A percentile compares a stretch with the other conserved stretches of the same genome.
Evolutionary conservation across 306 rosid species (phyloP).

Genomic region (Castanea crenata): DNA sequence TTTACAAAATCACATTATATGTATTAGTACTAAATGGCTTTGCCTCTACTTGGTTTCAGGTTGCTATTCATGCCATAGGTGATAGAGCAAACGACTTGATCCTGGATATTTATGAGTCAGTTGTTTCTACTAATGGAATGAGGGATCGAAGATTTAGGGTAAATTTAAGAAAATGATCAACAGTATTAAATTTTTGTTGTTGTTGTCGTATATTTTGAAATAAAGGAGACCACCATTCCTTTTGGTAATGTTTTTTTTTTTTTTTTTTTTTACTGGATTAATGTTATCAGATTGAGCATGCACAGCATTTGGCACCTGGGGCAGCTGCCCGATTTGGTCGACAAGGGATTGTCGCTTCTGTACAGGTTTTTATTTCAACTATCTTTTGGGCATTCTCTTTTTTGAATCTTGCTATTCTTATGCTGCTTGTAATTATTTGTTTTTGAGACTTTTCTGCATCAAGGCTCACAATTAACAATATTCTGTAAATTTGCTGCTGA

Average conservation of each 20-base stretch:
- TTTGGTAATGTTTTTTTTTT: neutral
- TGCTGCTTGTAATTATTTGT: neutral
- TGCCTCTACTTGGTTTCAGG: conserved; percentile 45
- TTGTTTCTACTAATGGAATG: conserved; percentile 55
- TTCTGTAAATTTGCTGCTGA: neutral
- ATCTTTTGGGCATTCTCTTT: conserved; percentile 11
- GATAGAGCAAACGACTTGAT: conserved; percentile 80
- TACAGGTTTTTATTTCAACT: conserved; percentile 52
- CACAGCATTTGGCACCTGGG: conserved; percentile 78
- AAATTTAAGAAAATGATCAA: conserved; percentile 17
- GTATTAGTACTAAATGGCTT: conserved; percentile 9
- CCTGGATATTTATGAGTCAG: conserved; percentile 60
- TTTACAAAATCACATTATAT: conserved; percentile 4
- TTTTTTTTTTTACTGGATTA: conserved; percentile 5
- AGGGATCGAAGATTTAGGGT: conserved; percentile 89
- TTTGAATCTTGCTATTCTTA: conserved; percentile 4
- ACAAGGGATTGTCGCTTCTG: conserved; percentile 67
- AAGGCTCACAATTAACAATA: neutral
- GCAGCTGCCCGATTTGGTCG: conserved; percentile 57
- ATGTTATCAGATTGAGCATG: conserved; percentile 81
- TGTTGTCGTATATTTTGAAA: neutral
- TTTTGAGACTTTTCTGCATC: neutral
- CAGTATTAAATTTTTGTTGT: neutral
- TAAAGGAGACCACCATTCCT: conserved; percentile 3
- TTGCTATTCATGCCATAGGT: conserved; percentile 92